Percentiles rank a stretch among this genome's conserved stretches.
Conservation (phyloP, 352 stramenopile genomes). For the Globisporangium heterothallicum region DNA sequence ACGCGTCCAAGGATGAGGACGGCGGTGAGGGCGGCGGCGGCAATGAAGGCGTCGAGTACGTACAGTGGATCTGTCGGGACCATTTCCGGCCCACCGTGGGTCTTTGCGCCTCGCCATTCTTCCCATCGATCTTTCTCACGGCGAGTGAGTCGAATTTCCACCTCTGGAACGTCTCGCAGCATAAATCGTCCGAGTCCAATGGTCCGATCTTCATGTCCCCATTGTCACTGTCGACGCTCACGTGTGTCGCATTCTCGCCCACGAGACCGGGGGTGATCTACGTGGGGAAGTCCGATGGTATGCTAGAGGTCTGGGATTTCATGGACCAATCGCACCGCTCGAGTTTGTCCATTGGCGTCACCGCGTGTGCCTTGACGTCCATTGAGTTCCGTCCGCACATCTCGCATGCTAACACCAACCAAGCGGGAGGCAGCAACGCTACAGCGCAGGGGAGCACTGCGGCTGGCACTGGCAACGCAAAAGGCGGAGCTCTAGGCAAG, state of each 20-base stretch:
- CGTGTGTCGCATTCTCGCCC: conserved; percentile 84
- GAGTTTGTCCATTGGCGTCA: conserved; percentile 74
- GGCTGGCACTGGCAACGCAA: conserved; percentile 7
- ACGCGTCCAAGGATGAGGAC: conserved; percentile 25
- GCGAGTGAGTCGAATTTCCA: conserved; percentile 90
- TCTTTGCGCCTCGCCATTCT: conserved; percentile 88
- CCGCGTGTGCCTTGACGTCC: conserved; percentile 83
- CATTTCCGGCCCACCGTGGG: conserved; percentile 81
- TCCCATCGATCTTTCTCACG: conserved; percentile 83
- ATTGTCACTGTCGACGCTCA: conserved; percentile 72
- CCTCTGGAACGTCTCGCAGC: conserved; percentile 85
- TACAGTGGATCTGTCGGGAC: conserved; percentile 88
- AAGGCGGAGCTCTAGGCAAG: conserved; percentile 2
- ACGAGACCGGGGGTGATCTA: conserved; percentile 86
- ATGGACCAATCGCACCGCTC: conserved; percentile 88
- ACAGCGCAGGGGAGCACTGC: neutral
- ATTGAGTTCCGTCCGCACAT: conserved; percentile 66
- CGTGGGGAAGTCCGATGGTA: conserved; percentile 84
- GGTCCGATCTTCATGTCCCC: conserved; percentile 86
- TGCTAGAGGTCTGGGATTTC: conserved; percentile 93
- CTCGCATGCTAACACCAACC: conserved; percentile 4
- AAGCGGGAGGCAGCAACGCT: conserved; percentile 1
- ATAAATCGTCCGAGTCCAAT: conserved; percentile 28
- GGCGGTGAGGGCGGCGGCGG: conserved; percentile 22
- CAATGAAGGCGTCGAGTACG: conserved; percentile 80